Conservation (phyloP, 78 protist species). For the Guillardia theta region DNA sequence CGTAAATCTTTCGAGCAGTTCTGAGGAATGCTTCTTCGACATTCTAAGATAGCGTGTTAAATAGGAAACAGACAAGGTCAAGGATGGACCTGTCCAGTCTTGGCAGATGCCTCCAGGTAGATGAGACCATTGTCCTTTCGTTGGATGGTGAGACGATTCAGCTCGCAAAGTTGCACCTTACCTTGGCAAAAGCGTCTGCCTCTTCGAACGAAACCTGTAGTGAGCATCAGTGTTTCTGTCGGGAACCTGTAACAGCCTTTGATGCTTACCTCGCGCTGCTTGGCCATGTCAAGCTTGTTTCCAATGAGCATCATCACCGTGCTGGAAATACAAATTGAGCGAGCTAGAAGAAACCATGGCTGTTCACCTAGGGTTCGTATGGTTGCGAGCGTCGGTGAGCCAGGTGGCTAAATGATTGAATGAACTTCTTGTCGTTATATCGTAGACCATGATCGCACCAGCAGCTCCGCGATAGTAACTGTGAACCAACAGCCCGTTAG, state of each 20-base stretch:
- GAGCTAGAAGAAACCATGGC: background rate
- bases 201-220: constrained; percentile 75
- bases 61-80: background rate
- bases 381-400: constrained; percentile 78
- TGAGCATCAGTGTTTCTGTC: no score
- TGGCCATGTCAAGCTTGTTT: constrained; percentile 81
- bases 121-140: constrained; percentile 59
- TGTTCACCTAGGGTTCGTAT: constrained; percentile 61
- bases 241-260: no score
- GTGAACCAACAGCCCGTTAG: background rate
- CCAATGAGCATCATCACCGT: constrained; percentile 74
- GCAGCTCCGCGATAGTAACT: constrained; percentile 90
- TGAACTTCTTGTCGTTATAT: constrained; percentile 50
- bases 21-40: constrained; percentile 74
- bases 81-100: background rate
- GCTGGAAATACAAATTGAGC: background rate
- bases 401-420: constrained; percentile 81
- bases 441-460: constrained; percentile 78
- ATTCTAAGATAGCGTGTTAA: background rate
- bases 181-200: constrained; percentile 65
- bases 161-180: no score
- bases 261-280: constrained; percentile 68
- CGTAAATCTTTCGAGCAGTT: constrained; percentile 69
- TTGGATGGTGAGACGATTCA: background rate
- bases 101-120: constrained; percentile 2